These are phyloP conservation scores for Tetrapyrgos nigripes DNA, from an alignment of 1,284 basidiomycete genomes.

Conservation along the genomic window DNA sequence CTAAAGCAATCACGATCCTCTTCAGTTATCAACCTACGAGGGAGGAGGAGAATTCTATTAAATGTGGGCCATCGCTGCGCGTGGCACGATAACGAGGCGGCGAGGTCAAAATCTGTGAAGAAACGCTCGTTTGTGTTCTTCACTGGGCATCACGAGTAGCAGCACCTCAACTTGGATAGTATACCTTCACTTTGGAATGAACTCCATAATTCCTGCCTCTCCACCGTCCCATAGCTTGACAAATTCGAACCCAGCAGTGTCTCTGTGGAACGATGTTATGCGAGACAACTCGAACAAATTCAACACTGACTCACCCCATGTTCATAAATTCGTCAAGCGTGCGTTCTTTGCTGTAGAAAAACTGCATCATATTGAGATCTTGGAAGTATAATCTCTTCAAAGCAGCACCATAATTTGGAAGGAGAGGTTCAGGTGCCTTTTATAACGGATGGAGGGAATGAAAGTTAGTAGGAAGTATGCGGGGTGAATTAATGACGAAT, in stretches of 20 bases:
- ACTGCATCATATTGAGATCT: conserved; percentile 12
- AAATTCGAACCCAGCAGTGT: conserved; percentile 35
- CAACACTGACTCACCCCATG: conserved; percentile 2
- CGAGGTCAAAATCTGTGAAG: too few species aligned
- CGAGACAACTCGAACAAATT: not conserved
- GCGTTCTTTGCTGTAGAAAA: conserved; percentile 2
- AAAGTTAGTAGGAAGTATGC: too few species aligned
- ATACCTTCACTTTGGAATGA: conserved; percentile 13
- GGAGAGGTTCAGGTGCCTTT: conserved; percentile 6
- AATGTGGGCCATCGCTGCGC: too few species aligned
- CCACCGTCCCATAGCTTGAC: conserved; percentile 39
- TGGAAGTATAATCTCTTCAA: conserved; percentile 1
- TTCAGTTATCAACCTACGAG: too few species aligned
- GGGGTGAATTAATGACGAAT: too few species aligned
- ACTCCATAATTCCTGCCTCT: conserved; percentile 38
- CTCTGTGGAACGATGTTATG: conserved; percentile 6
- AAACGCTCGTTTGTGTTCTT: too few species aligned
- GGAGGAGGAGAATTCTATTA: too few species aligned
- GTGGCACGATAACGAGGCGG: too few species aligned
- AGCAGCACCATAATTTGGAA: conserved; percentile 8
- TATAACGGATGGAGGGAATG: too few species aligned
- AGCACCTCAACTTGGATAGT: too few species aligned
- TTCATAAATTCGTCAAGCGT: conserved; percentile 8
- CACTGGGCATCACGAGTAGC: too few species aligned
- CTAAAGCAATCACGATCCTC: too few species aligned